Evolutionary conservation across 2,329 filamentous ascomycete species (phyloP), one percentile per base, ranked within the genome.

Genomic region (Sclerotinia borealis): DNA sequence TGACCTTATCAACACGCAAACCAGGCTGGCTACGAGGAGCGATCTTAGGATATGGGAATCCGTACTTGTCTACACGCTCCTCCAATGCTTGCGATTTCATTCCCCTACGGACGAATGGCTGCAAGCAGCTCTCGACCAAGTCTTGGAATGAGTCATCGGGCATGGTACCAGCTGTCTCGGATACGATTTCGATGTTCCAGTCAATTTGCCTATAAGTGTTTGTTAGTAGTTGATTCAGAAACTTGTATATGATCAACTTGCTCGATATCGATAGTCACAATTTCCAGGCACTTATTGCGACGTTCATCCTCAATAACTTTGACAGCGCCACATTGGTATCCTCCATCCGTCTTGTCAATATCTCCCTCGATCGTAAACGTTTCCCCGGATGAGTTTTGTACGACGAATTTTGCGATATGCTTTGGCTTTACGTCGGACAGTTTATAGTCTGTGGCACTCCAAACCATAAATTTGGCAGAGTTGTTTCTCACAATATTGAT

Each of bases 121-220:
- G 52, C 7, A 74, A 59, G 13, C 68, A 70, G 11, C 59, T 60
- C 27, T 65, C 63, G 34, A 72, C 67, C 11, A 72, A 50, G 25
- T 52, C 31, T 19, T 64, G 48, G 22, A 71, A 65, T 15, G 61
- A 55, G 9, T 61, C 19, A 22, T 69, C 68, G 15, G 68, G 48
- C 8, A 66, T 60, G 22, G 64, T 52, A 27, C 72, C 65, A 7
- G 63, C 63, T 36, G 69, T 68, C 43, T 74, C 72, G 2, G 70
- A 68, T 31, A 72, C 68, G 13, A 75, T 67, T 31, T 73, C 71
- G 11, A 74, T 29, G n/a, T 63, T 64, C 70, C 72, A 74, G 59
- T 74, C 69, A 41, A 73, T 43, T 41, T 68, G 51, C 47, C 73
- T 74, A 60, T 31, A 4, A 43, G 11, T 29, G 27, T 29, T 49